Conservation (phyloP, 1,139 yeast species). For the Geotrichum siamense region DNA sequence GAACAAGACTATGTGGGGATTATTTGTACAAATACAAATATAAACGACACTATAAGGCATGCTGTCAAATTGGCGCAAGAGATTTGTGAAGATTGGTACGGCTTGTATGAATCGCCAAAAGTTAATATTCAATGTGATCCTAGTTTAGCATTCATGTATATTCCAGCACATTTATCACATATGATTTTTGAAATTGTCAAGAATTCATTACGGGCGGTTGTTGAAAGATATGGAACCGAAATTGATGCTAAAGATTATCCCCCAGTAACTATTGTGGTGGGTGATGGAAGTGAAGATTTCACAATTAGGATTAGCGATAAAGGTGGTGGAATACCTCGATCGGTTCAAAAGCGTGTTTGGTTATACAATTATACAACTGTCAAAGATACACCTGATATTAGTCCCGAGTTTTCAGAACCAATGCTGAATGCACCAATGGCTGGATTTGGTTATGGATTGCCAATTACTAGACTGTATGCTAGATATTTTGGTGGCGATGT, state of each 20-base stretch:
- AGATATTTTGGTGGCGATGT: constrained; percentile 78
- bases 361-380: constrained; percentile 76
- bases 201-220: constrained; percentile 78
- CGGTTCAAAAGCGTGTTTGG: constrained; percentile 72
- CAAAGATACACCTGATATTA: constrained; percentile 53
- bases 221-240: constrained; percentile 54
- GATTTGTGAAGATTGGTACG: constrained; percentile 80
- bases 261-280: constrained; percentile 66
- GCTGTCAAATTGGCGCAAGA: constrained; percentile 81
- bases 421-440: constrained; percentile 66
- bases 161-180: constrained; percentile 84
- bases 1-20: constrained; percentile 69
- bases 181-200: constrained; percentile 79
- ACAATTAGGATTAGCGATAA: constrained; percentile 76
- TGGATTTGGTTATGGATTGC: constrained; percentile 77
- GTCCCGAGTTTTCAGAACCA: constrained; percentile 45
- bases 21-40: constrained; percentile 72
- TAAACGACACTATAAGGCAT: constrained; percentile 69
- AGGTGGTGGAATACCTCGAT: constrained; percentile 77
- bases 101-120: constrained; percentile 71
- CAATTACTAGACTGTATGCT: constrained; percentile 66
- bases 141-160: constrained; percentile 69
- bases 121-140: constrained; percentile 65
- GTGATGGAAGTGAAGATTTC: constrained; percentile 72
- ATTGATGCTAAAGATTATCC: constrained; percentile 46